Evolutionary conservation across 345 rosid genomes (phyloP).

Genomic region (Geranium brycei): DNA sequence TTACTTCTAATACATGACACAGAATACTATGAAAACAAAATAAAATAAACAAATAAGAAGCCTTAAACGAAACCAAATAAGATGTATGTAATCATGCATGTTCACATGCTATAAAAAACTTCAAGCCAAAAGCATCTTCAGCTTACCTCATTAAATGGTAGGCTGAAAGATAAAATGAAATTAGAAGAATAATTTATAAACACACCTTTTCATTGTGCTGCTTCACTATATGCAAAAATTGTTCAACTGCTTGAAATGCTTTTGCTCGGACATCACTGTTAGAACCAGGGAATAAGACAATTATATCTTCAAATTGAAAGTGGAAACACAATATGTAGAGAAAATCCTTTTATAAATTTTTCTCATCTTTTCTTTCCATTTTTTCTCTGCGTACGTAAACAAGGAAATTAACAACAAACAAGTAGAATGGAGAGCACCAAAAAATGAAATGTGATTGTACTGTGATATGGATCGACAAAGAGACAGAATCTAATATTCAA

Average conservation of each 20-base stretch:
- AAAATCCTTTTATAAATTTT: neutral
- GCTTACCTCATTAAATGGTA: neutral
- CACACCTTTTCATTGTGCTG: conserved; percentile 70
- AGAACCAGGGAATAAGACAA: conserved; percentile 14
- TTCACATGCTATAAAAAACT: neutral
- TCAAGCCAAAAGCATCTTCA: neutral
- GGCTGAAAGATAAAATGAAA: neutral
- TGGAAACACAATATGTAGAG: neutral
- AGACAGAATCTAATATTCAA: too few relatives aligned
- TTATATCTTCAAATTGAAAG: neutral
- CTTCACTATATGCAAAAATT: conserved; percentile 76
- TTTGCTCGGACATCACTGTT: conserved; percentile 86
- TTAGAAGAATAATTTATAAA: conserved; percentile 3
- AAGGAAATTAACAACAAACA: too few relatives aligned
- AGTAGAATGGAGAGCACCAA: neutral
- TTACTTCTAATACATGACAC: neutral
- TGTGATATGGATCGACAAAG: too few relatives aligned
- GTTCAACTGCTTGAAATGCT: conserved; percentile 92
- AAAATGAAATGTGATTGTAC: neutral
- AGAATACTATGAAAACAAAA: neutral
- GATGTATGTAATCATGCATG: neutral
- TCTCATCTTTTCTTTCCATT: neutral
- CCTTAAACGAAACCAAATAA: neutral
- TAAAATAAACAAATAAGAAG: neutral
- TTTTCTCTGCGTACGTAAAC: too few relatives aligned